phyloP scores from a whole-genome alignment of 495 filamentous ascomycete species.

The Neurospora tetraspora region DNA sequence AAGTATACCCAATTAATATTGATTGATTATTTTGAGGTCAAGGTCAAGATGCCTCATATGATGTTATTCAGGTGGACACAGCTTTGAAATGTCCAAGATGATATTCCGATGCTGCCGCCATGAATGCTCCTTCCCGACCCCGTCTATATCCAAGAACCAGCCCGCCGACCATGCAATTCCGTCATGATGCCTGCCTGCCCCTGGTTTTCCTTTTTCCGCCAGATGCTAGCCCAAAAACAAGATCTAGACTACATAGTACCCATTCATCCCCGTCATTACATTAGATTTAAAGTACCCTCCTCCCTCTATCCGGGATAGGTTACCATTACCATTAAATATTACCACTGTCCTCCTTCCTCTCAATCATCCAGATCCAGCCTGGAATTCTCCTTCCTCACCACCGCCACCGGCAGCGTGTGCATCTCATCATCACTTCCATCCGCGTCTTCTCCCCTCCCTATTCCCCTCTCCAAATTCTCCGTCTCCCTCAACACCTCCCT shows the following conservation, averaged over 20 bases:
- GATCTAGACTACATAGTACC: not conserved
- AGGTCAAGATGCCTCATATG: not conserved
- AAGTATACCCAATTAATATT: not conserved
- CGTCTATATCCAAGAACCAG: not conserved
- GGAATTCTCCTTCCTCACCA: not conserved
- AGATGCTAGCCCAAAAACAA: not conserved
- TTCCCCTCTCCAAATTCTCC: not conserved
- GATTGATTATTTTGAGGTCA: not conserved
- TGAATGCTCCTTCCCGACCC: not conserved
- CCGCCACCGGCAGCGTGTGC: not conserved
- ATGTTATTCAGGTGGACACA: not conserved
- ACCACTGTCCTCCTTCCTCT: not conserved
- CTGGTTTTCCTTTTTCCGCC: not conserved
- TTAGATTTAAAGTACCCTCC: not conserved
- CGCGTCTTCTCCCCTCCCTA: not conserved
- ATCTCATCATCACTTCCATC: not conserved
- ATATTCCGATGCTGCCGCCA: not conserved
- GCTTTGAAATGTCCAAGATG: not conserved
- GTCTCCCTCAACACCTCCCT: conserved; percentile 43
- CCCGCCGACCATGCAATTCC: not conserved
- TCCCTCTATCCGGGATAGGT: not conserved
- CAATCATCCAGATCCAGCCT: not conserved
- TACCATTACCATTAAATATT: not conserved
- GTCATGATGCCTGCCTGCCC: not conserved
- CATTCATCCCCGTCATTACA: not conserved